These are phyloP conservation scores for Komagataella pseudopastoris DNA, from an alignment of 805 yeast genomes.

Conservation along the genomic window DNA sequence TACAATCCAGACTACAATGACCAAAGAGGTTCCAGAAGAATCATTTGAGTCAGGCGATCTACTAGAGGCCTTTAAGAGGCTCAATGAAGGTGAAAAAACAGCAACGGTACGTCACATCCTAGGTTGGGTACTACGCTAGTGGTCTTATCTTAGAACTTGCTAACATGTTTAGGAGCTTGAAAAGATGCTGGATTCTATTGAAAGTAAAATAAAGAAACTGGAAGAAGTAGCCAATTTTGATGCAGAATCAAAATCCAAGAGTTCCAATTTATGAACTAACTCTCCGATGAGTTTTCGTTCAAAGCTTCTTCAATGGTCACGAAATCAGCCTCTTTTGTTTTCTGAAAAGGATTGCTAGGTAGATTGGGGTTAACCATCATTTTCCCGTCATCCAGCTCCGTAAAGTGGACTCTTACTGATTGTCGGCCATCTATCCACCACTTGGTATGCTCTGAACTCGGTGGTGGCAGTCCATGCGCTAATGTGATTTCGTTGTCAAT, in stretches of 20 bases:
- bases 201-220: slow-evolving; percentile 30
- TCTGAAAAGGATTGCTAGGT: slow-evolving; percentile 62
- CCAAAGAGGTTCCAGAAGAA: neutral
- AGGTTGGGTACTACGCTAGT: neutral
- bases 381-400: slow-evolving; percentile 23
- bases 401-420: slow-evolving; percentile 53
- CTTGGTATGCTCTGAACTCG: slow-evolving; percentile 65
- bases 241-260: slow-evolving; percentile 4
- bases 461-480: slow-evolving; percentile 59
- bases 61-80: slow-evolving; percentile 43
- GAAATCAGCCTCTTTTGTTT: slow-evolving; percentile 38
- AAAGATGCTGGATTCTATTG: slow-evolving; percentile 48
- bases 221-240: neutral
- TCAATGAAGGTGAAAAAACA: slow-evolving; percentile 58
- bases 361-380: slow-evolving; percentile 49
- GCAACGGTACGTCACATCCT: slow-evolving; percentile 26
- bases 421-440: slow-evolving; percentile 90
- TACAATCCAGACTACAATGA: neutral
- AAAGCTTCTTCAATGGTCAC: slow-evolving; percentile 11
- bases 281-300: neutral
- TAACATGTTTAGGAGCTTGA: slow-evolving; percentile 29
- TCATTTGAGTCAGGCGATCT: slow-evolving; percentile 17
- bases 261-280: neutral
- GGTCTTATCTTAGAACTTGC: neutral
- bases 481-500: slow-evolving; percentile 11